These are phyloP conservation scores for Arabis alpina DNA, from an alignment of 345 rosid species.

Conservation along the genomic window DNA sequence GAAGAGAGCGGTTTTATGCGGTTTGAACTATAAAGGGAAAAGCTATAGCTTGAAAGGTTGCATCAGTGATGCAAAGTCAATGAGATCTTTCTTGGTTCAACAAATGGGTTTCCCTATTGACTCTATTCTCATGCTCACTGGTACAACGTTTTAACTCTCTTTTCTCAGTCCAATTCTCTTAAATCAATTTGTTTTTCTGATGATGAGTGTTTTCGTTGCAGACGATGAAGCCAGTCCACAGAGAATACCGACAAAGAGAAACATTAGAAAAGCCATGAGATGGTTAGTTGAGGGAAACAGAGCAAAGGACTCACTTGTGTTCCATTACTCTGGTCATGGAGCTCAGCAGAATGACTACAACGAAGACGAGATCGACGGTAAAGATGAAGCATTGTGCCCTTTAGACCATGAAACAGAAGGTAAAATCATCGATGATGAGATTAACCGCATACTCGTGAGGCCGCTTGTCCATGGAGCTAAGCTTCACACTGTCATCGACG, in stretches of 20 bases:
- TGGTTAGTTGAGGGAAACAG: slow-evolving; percentile 78
- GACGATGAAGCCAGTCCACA: slow-evolving; percentile 65
- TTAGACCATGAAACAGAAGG: slow-evolving; percentile 79
- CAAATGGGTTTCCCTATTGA: slow-evolving; percentile 56
- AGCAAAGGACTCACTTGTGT: slow-evolving; percentile 79
- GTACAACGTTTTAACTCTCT: slow-evolving; percentile 1
- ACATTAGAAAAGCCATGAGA: slow-evolving; percentile 63
- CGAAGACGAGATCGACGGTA: slow-evolving; percentile 71
- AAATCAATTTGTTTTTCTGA: background rate
- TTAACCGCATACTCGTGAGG: slow-evolving; percentile 64
- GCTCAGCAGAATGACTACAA: slow-evolving; percentile 52
- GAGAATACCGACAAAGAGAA: slow-evolving; percentile 67
- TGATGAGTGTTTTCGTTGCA: slow-evolving; percentile 42
- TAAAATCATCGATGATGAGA: slow-evolving; percentile 70
- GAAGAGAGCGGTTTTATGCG: slow-evolving; percentile 70
- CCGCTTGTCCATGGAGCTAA: slow-evolving; percentile 69
- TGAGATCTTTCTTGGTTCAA: slow-evolving; percentile 57
- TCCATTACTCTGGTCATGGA: slow-evolving; percentile 89
- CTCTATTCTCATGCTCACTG: slow-evolving; percentile 54
- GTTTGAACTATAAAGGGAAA: slow-evolving; percentile 55
- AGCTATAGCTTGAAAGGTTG: slow-evolving; percentile 60
- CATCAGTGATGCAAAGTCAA: slow-evolving; percentile 61
- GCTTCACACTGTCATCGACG: slow-evolving; percentile 75
- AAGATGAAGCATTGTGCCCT: slow-evolving; percentile 71
- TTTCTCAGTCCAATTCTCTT: background rate